These are phyloP conservation scores for Vitis hybrid DNA, from an alignment of 177 flowering plant species.

Conservation along the genomic window DNA sequence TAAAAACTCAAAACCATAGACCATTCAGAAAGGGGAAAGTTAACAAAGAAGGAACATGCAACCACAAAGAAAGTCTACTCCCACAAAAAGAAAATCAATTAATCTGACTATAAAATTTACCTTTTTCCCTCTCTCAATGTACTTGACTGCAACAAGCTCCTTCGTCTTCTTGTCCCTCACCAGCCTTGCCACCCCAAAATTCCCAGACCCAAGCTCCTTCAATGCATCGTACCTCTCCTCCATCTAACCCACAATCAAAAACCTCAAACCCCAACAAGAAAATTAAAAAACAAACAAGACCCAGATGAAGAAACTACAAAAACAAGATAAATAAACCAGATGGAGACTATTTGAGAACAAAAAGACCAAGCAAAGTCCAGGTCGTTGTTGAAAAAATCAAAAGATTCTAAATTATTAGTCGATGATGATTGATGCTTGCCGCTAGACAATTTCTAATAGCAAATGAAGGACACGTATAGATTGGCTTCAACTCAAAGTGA, in stretches of 20 bases:
- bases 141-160: constrained; percentile 66
- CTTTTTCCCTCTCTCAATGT: constrained; percentile 62
- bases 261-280: neutral
- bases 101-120: constrained; percentile 17
- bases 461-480: neutral
- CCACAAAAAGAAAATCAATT: neutral
- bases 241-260: constrained; percentile 24
- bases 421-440: too few relatives aligned
- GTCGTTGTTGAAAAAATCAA: neutral
- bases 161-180: constrained; percentile 61
- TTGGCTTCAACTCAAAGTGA: too few relatives aligned
- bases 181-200: constrained; percentile 63
- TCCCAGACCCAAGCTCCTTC: constrained; percentile 65
- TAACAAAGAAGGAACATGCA: neutral
- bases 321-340: neutral
- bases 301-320: neutral
- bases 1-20: too few relatives aligned
- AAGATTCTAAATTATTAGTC: neutral
- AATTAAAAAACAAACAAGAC: neutral
- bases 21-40: too few relatives aligned
- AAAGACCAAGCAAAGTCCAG: too few relatives aligned
- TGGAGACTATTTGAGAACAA: too few relatives aligned
- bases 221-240: constrained; percentile 59
- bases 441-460: too few relatives aligned
- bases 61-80: neutral